A percentile compares a stretch with the other conserved stretches of the same genome.
These are phyloP conservation scores for Cyclotella cryptica DNA, from an alignment of 108 stramenopile species.

Conservation along the genomic window DNA sequence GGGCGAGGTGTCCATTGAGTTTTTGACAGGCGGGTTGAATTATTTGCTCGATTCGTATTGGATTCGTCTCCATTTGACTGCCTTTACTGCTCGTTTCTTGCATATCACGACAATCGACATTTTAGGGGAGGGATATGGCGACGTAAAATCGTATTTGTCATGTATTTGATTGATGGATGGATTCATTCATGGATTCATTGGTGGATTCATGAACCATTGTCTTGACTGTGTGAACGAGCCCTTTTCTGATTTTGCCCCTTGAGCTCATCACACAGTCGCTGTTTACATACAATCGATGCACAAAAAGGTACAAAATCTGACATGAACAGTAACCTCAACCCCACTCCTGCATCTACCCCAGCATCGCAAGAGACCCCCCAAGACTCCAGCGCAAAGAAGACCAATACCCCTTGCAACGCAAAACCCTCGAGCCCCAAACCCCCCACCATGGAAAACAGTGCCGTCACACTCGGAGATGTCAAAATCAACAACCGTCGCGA, in stretches of 20 bases:
- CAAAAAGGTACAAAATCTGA: background rate
- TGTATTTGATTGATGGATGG: no score
- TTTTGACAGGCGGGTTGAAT: no score
- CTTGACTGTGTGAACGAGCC: no score
- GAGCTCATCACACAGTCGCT: background rate
- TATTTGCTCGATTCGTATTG: no score
- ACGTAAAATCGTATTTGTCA: no score
- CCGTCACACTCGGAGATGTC: constrained; percentile 42
- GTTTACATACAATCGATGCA: background rate
- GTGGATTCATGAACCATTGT: no score
- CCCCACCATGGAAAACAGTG: constrained; percentile 34
- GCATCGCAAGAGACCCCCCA: background rate
- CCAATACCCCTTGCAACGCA: background rate
- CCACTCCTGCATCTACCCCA: constrained; percentile 14
- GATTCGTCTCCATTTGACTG: background rate
- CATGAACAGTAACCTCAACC: background rate
- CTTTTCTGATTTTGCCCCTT: no score
- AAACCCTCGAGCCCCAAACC: constrained; percentile 7
- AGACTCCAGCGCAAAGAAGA: background rate
- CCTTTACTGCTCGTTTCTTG: background rate
- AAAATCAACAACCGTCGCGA: constrained; percentile 49
- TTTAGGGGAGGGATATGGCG: no score
- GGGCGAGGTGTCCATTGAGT: no score
- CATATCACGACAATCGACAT: no score
- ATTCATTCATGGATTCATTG: no score